phyloP scores from a whole-genome alignment of 1,284 basidiomycete species.

The Ganoderma leucocontextum region DNA sequence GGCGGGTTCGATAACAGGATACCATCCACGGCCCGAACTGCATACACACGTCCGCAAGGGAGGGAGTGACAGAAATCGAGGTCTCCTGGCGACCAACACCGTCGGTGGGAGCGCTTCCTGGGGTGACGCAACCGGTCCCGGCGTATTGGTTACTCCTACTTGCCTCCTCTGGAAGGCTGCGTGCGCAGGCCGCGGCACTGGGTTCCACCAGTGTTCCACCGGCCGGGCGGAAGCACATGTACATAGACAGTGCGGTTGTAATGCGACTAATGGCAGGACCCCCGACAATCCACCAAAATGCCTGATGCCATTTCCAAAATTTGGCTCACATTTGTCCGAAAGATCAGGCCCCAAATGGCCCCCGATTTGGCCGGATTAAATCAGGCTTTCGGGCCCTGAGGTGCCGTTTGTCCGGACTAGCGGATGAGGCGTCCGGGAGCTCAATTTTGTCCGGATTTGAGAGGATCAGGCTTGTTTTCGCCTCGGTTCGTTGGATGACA shows the following conservation, averaged over 20 bases:
- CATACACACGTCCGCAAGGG: neutral
- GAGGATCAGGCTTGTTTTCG: no score
- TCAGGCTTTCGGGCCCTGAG: no score
- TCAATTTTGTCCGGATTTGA: no score
- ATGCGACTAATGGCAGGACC: neutral
- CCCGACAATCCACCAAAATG: no score
- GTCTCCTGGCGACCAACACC: slow-evolving; percentile 4
- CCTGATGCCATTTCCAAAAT: no score
- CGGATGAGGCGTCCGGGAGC: no score
- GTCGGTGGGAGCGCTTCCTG: neutral
- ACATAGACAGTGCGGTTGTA: neutral
- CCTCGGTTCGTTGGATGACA: no score
- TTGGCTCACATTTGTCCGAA: no score
- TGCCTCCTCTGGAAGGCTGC: neutral
- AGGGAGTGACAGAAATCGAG: neutral
- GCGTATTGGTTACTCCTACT: neutral
- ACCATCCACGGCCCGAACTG: neutral
- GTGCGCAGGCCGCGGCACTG: neutral
- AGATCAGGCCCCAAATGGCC: no score
- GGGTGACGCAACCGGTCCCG: neutral
- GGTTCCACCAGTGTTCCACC: neutral
- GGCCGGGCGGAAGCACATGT: neutral
- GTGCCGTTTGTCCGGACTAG: no score
- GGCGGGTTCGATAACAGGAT: neutral
- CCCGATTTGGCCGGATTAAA: no score